Percentiles rank a stretch among this genome's conserved stretches.
These are phyloP conservation scores for Cyclocybe cylindracea DNA, from an alignment of 768 basidiomycete species.

Conservation along the genomic window DNA sequence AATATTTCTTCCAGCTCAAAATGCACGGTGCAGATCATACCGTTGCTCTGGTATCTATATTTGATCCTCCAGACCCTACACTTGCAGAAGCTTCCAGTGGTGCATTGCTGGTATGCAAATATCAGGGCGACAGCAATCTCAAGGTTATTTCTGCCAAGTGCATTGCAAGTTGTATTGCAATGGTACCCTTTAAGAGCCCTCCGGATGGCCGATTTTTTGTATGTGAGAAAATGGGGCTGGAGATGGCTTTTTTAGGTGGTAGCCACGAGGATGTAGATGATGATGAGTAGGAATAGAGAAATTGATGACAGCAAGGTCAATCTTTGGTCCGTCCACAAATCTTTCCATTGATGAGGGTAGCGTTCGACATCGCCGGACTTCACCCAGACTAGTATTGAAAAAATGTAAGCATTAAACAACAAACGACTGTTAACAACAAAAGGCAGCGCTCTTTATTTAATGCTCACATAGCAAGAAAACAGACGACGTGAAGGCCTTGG, in stretches of 20 bases:
- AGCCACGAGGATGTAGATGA: background rate
- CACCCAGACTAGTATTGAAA: no score
- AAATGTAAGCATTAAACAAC: no score
- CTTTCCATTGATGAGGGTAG: no score
- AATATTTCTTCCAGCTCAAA: conserved; percentile 15
- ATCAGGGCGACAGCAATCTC: background rate
- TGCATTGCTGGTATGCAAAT: background rate
- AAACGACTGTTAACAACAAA: no score
- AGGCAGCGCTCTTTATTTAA: background rate
- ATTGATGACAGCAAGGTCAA: no score
- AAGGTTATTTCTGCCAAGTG: background rate
- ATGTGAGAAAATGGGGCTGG: conserved; percentile 10
- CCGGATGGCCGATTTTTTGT: conserved; percentile 8
- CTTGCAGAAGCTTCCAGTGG: background rate
- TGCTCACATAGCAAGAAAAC: conserved; percentile 27
- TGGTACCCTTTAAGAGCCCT: background rate
- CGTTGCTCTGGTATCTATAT: conserved; percentile 2
- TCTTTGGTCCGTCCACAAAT: no score
- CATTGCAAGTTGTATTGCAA: conserved; percentile 1
- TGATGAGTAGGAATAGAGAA: background rate
- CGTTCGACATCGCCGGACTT: no score
- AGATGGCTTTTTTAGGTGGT: conserved; percentile 1
- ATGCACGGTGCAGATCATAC: background rate
- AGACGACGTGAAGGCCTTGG: conserved; percentile 5
- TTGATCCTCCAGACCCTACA: background rate